phyloP scores from a whole-genome alignment of 2,329 filamentous ascomycete genomes.

The Sarocladium kiliense region DNA sequence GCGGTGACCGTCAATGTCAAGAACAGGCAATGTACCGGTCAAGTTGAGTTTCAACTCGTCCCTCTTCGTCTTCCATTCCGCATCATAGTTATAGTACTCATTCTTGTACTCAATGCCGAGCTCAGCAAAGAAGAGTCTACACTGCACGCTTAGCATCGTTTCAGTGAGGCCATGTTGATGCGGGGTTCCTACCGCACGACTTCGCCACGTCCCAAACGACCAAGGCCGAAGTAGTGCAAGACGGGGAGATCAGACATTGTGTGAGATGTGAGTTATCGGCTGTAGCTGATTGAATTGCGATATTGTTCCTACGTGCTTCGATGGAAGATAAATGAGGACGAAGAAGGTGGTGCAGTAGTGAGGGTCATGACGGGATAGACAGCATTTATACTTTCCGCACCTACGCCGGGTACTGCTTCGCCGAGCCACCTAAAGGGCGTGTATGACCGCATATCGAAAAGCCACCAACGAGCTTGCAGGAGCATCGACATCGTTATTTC shows the following conservation, averaged over 20 bases:
- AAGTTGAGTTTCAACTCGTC: conserved; percentile 18
- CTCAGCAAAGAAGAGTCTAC: conserved; percentile 11
- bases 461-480: not conserved
- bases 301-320: no score
- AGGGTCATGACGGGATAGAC: not conserved
- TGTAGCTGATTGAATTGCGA: no score
- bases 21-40: conserved; percentile 27
- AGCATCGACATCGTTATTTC: no score
- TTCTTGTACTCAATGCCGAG: conserved; percentile 18
- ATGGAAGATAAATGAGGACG: no score
- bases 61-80: conserved; percentile 18
- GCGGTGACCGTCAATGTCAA: conserved; percentile 28
- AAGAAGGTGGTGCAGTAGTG: not conserved
- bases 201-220: conserved; percentile 22
- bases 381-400: not conserved
- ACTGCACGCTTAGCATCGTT: not conserved
- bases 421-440: not conserved
- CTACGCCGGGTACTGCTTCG: not conserved
- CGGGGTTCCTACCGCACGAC: conserved; percentile 17
- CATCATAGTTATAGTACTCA: conserved; percentile 22
- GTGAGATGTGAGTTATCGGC: not conserved
- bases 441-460: not conserved
- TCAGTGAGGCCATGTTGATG: not conserved
- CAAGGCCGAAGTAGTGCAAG: conserved; percentile 21
- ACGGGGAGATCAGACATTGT: conserved; percentile 11